Conservation (phyloP, 345 rosid genomes). For the Salix caprea region DNA sequence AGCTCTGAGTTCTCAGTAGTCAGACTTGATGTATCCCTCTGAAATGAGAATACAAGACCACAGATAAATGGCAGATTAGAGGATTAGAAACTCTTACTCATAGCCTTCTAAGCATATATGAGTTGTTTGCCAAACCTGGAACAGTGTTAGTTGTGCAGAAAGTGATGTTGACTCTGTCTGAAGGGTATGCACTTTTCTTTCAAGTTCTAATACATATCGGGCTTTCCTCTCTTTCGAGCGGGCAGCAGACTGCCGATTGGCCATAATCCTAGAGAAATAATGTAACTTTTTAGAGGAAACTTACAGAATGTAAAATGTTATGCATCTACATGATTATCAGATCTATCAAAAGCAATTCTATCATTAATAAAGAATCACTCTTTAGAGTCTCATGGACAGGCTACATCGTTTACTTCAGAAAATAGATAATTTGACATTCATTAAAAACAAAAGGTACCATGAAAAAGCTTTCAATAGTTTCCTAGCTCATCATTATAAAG, state of each 20-base stretch:
- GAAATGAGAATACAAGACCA: slow-evolving; percentile 21
- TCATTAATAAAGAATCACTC: background rate
- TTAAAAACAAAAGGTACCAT: background rate
- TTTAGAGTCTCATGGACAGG: background rate
- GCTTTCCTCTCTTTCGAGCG: slow-evolving; percentile 86
- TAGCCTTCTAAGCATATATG: background rate
- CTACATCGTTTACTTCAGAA: background rate
- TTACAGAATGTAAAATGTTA: background rate
- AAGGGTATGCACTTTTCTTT: slow-evolving; percentile 81
- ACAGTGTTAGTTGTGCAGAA: slow-evolving; percentile 71
- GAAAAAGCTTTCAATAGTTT: background rate
- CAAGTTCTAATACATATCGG: slow-evolving; percentile 65
- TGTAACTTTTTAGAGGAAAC: background rate
- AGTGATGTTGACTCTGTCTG: slow-evolving; percentile 81
- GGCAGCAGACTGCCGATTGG: slow-evolving; percentile 83
- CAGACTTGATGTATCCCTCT: slow-evolving; percentile 86
- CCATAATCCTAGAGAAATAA: slow-evolving; percentile 55
- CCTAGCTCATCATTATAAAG: background rate
- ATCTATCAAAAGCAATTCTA: background rate
- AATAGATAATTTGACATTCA: background rate
- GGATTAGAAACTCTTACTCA: background rate
- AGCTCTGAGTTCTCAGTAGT: slow-evolving; percentile 83
- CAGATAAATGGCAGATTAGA: background rate
- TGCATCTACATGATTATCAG: background rate
- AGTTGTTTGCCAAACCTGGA: slow-evolving; percentile 43